Conservation (phyloP, 1,284 basidiomycete genomes). For the Apiotrichum veenhuisii region DNA sequence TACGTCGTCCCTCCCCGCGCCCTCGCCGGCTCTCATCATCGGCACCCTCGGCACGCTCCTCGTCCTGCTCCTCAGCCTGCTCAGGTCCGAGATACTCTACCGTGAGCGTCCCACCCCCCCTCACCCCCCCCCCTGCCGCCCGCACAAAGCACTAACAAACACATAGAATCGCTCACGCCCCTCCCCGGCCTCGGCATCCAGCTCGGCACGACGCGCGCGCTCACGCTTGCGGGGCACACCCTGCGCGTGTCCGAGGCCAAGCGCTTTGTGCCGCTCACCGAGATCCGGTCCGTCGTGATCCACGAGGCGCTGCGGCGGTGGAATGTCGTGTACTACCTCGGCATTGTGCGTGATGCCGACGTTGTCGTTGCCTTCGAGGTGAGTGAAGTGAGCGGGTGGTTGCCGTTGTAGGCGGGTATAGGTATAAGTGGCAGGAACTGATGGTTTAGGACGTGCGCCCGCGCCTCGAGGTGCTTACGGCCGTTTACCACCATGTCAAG, state of each 20-base stretch:
- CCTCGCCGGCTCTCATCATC: background rate
- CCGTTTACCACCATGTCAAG: too few species aligned
- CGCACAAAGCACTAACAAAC: conserved; percentile 18
- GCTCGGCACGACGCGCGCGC: conserved; percentile 54
- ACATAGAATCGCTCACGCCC: conserved; percentile 36
- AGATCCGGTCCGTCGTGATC: conserved; percentile 34
- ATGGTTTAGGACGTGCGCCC: too few species aligned
- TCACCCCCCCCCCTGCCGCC: too few species aligned
- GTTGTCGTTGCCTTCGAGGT: conserved; percentile 36
- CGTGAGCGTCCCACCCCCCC: too few species aligned
- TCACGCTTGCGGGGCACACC: conserved; percentile 2
- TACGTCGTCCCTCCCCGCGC: background rate
- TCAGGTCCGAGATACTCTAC: too few species aligned
- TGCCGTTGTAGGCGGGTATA: too few species aligned
- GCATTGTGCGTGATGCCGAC: conserved; percentile 24
- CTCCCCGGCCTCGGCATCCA: conserved; percentile 59
- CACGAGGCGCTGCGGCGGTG: conserved; percentile 40
- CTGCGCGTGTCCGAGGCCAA: conserved; percentile 15
- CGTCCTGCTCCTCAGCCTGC: too few species aligned
- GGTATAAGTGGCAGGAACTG: too few species aligned
- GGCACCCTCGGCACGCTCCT: too few species aligned
- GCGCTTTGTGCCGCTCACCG: conserved; percentile 31
- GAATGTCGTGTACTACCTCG: conserved; percentile 38
- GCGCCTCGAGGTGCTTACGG: too few species aligned
- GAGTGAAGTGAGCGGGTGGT: conserved; percentile 9